Conservation (phyloP, 257 asterid genomes). For the Capsicum pubescens region DNA sequence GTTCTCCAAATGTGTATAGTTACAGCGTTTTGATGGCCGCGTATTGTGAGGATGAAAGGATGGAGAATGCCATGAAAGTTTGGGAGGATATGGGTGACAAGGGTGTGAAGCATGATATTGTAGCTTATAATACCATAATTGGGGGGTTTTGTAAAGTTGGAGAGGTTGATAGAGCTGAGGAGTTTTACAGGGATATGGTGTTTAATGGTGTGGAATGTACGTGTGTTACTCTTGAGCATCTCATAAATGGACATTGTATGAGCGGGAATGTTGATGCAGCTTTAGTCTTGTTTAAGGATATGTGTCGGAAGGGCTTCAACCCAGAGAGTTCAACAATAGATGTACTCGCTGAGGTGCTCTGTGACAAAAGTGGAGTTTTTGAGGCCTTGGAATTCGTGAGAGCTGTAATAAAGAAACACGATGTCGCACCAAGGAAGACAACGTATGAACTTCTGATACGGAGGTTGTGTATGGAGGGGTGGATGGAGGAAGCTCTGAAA, state of each 20-base stretch:
- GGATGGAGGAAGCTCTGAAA: slow-evolving; percentile 67
- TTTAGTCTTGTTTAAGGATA: slow-evolving; percentile 58
- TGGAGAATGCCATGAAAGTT: slow-evolving; percentile 64
- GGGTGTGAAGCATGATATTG: slow-evolving; percentile 53
- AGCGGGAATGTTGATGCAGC: slow-evolving; percentile 53
- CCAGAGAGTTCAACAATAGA: slow-evolving; percentile 60
- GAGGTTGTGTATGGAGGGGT: slow-evolving; percentile 67
- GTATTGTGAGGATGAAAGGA: slow-evolving; percentile 56
- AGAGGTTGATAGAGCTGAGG: slow-evolving; percentile 70
- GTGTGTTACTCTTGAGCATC: slow-evolving; percentile 70
- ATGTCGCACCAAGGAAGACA: slow-evolving; percentile 49
- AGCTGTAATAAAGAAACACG: slow-evolving; percentile 49
- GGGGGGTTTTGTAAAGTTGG: slow-evolving; percentile 68
- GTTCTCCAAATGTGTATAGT: slow-evolving; percentile 64
- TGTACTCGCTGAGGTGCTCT: slow-evolving; percentile 55
- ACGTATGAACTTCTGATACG: slow-evolving; percentile 55
- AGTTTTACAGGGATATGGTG: slow-evolving; percentile 67
- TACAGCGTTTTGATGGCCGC: slow-evolving; percentile 64
- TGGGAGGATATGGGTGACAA: slow-evolving; percentile 63
- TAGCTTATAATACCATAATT: slow-evolving; percentile 70
- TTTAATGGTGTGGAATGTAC: slow-evolving; percentile 60
- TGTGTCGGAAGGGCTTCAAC: slow-evolving; percentile 59
- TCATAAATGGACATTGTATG: slow-evolving; percentile 69
- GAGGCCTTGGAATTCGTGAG: slow-evolving; percentile 53
- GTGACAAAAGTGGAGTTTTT: slow-evolving; percentile 45